A percentile compares a stretch with the other conserved stretches of the same genome.
Conservation (phyloP, 768 basidiomycete species). For the Russula griseocarnosa region DNA sequence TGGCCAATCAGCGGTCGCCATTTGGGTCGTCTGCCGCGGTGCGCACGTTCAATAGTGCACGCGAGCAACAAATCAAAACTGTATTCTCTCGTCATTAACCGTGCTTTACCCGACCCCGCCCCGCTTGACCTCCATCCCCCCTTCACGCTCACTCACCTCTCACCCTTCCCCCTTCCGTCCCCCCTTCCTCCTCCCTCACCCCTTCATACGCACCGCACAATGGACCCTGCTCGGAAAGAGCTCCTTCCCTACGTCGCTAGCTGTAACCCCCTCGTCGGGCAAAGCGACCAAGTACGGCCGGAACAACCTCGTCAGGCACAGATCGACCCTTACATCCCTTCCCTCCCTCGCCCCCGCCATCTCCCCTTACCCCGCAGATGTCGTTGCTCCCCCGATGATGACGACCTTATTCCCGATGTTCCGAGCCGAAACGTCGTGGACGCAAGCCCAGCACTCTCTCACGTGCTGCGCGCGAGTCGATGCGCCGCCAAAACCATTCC, state of each 20-base stretch:
- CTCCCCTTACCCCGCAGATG: slow-evolving; percentile 6
- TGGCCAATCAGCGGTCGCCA: slow-evolving; percentile 13
- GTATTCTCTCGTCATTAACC: not conserved
- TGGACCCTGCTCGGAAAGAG: slow-evolving; percentile 28
- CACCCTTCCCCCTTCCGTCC: not conserved
- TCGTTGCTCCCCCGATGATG: slow-evolving; percentile 26
- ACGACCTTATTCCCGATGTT: slow-evolving; percentile 33
- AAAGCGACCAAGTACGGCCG: slow-evolving; percentile 36
- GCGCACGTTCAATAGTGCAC: slow-evolving; percentile 26
- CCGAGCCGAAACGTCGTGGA: slow-evolving; percentile 57
- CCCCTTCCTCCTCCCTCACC: not conserved
- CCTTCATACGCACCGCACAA: not conserved
- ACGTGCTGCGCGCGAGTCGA: slow-evolving; percentile 74
- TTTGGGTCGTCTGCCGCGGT: slow-evolving; percentile 27
- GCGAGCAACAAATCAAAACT: slow-evolving; percentile 21
- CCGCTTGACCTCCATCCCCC: not conserved
- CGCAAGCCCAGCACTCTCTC: slow-evolving; percentile 68
- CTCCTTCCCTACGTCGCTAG: slow-evolving; percentile 35
- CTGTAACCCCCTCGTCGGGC: slow-evolving; percentile 45
- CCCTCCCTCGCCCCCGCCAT: slow-evolving; percentile 29
- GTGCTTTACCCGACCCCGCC: slow-evolving; percentile 1
- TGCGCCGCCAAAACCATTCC: slow-evolving; percentile 90
- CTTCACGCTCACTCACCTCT: not conserved
- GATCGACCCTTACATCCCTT: slow-evolving; percentile 15
- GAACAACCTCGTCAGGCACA: not conserved